A percentile compares a stretch with the other conserved stretches of the same genome.
Evolutionary conservation across 2,329 filamentous ascomycete species (phyloP).

Genomic region (Diaporthe eres): DNA sequence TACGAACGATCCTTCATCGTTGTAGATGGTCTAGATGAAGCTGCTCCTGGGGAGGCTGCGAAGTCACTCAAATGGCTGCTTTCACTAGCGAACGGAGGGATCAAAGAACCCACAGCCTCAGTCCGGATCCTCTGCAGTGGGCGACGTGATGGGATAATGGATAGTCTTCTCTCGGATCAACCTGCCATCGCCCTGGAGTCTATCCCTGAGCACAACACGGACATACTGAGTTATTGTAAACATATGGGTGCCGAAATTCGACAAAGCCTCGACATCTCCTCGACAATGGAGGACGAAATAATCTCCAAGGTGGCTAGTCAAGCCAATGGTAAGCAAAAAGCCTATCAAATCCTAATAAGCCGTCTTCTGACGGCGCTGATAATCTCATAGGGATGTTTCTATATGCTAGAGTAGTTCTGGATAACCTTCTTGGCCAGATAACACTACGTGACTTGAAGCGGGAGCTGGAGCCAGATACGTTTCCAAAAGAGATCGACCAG

Average conservation of each 20-base stretch:
- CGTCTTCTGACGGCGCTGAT: too few species aligned
- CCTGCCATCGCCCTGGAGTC: background rate
- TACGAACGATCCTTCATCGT: background rate
- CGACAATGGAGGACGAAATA: background rate
- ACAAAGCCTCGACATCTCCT: background rate
- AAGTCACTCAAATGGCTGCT: constrained; percentile 12
- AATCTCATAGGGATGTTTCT: background rate
- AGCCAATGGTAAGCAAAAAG: constrained; percentile 13
- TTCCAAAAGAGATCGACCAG: background rate
- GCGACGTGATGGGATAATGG: background rate
- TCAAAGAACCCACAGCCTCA: background rate
- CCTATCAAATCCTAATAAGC: too few species aligned
- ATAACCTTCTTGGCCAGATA: background rate
- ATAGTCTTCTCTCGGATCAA: background rate
- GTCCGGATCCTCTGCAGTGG: constrained; percentile 1
- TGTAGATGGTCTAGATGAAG: constrained; percentile 12
- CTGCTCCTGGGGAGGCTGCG: background rate
- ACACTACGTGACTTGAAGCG: background rate
- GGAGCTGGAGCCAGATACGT: constrained; percentile 1
- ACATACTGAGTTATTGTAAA: background rate
- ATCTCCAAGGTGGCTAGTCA: background rate
- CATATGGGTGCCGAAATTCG: background rate
- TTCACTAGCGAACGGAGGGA: background rate
- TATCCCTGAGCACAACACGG: background rate
- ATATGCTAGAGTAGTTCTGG: constrained; percentile 12